Evolutionary conservation across 176 grass and related monocot genomes (phyloP).

Genomic region (Cymbopogon citratus): DNA sequence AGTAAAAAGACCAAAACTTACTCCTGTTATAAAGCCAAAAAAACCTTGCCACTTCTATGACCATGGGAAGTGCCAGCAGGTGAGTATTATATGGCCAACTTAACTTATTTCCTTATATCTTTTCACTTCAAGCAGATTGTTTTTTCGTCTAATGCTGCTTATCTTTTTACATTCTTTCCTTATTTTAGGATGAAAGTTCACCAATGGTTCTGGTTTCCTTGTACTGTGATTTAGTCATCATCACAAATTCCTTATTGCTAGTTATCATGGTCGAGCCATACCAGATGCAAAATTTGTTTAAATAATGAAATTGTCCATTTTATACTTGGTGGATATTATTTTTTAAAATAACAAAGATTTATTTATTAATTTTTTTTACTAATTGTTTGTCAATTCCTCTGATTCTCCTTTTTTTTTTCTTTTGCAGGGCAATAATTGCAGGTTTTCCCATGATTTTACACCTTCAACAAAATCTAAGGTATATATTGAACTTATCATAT

Average conservation of each 20-base stretch:
- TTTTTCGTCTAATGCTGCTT: not conserved
- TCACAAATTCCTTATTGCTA: not conserved
- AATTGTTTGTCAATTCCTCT: not conserved
- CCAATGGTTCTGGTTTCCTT: constrained; percentile 1
- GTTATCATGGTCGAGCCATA: not conserved
- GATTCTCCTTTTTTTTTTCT: constrained; percentile 29
- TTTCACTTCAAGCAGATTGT: not conserved
- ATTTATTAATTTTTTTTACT: not conserved
- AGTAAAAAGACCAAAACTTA: constrained; percentile 70
- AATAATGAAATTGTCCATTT: not conserved
- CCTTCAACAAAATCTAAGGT: constrained; percentile 95
- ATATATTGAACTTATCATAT: not conserved
- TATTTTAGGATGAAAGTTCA: constrained; percentile 20
- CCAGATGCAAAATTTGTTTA: not conserved
- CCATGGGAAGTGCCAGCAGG: constrained; percentile 77
- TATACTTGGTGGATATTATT: not conserved
- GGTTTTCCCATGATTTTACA: constrained; percentile 82
- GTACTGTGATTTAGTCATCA: not conserved
- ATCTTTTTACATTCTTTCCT: not conserved
- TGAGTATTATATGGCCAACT: constrained; percentile 15
- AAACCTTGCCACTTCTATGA: constrained; percentile 70
- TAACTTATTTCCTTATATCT: constrained; percentile 22
- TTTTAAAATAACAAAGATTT: not conserved
- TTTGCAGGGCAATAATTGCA: constrained; percentile 72
- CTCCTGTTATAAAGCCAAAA: constrained; percentile 65